Base-by-base conservation (phyloP, 257 asterid species). In the Solanum verrucosum region DNA sequence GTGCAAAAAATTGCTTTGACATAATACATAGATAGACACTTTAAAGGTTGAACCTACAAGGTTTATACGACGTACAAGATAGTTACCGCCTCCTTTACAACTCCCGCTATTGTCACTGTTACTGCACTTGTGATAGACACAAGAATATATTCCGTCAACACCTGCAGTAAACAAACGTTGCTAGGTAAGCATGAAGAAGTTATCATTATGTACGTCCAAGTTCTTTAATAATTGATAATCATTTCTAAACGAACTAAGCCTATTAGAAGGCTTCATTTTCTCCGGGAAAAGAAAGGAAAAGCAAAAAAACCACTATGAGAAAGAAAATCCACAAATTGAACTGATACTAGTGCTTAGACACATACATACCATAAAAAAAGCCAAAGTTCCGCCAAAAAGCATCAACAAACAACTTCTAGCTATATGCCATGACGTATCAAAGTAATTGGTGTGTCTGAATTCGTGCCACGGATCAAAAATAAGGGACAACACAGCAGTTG, bases 51-150 rank as follows among this genome's bases (percentile, higher is more conserved):
- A 68, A 29, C 75, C 21, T 33, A 68, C 67, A 4, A 44, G 5
- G 40, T 44, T 27, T 59, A 84, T 5, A 59, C 9, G 82, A 84
- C 89, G 60, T 95, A 97, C 99, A 94, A 85, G 90, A 97, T 96
- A 52, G 99, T 97, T 11, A 97, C 98, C 33, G 99, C 99, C 91
- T 97, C 99, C 93, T 97, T 96, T 90, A 97, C 99, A 90, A 97
- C 98, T 90, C 99, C 99, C 16, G 98, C 99, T 89, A 97, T 97
- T 82, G 99, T 97, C 63, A 97, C 98, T 35, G 99, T 97, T 86
- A 97, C 98, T 11, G 99, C 99, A 92, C 99, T 97, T 75, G 99
- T 96, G 37, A 96, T 94, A 9, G 99, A 97, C 67, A 97, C 93
- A 42, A 97, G 99, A 91, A 97, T 88, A 84, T 93, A 97, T 89